phyloP scores from a whole-genome alignment of 306 rosid species.

The Quercus engelmannii region DNA sequence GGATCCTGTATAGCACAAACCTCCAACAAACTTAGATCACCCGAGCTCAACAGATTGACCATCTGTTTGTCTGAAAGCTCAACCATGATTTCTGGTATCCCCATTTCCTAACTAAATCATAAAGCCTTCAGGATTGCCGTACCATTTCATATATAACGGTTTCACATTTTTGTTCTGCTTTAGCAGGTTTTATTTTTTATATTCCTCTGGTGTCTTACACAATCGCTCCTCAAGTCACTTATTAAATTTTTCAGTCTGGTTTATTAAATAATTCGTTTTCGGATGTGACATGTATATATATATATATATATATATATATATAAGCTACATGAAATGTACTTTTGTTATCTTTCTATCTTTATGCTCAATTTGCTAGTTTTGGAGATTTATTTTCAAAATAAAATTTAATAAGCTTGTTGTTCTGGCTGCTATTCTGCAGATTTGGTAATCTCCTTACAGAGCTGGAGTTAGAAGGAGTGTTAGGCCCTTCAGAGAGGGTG shows the following conservation, averaged over 20 bases:
- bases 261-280: background rate
- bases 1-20: no score
- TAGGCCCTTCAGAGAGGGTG: slow-evolving; percentile 67
- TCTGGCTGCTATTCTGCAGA: slow-evolving; percentile 42
- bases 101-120: no score
- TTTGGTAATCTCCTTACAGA: slow-evolving; percentile 55
- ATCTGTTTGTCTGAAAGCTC: no score
- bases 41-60: no score
- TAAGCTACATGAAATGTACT: background rate
- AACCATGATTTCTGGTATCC: no score
- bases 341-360: background rate
- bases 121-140: no score
- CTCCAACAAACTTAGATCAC: no score
- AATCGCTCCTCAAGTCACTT: background rate
- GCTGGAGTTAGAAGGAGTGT: slow-evolving; percentile 68
- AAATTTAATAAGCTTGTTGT: background rate
- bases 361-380: background rate
- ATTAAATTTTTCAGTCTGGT: background rate
- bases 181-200: background rate
- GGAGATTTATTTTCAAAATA: background rate
- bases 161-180: background rate
- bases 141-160: background rate
- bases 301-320: background rate
- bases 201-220: background rate
- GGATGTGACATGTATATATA: background rate